Conservation (phyloP, 208 protist genomes). For the Trypanosoma vivax region DNA sequence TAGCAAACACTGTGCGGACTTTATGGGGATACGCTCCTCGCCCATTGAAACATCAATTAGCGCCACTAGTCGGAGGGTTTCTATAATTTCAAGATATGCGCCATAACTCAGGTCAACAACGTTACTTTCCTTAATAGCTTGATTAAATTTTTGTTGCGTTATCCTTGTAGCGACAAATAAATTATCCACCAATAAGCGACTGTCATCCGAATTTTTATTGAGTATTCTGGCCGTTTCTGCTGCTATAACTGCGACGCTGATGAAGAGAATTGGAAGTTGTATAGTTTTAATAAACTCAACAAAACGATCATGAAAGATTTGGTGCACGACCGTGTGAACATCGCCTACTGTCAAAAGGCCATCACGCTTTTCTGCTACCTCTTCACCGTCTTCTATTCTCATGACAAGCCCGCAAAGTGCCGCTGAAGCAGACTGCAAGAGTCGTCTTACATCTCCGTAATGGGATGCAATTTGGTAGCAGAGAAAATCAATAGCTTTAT, state of each 20-base stretch:
- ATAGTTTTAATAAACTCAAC: constrained; percentile 80
- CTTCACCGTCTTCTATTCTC: constrained; percentile 51
- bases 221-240: constrained; percentile 61
- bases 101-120: constrained; percentile 44
- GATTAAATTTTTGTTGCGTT: constrained; percentile 48
- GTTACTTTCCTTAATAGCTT: constrained; percentile 49
- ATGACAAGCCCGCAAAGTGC: constrained; percentile 81
- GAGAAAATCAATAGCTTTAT: constrained; percentile 71
- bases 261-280: constrained; percentile 56
- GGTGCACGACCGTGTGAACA: constrained; percentile 68
- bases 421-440: constrained; percentile 79
- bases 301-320: constrained; percentile 88
- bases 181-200: constrained; percentile 49
- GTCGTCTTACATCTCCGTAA: constrained; percentile 83
- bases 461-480: constrained; percentile 83
- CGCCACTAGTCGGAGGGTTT: constrained; percentile 67
- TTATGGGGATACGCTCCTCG: constrained; percentile 66
- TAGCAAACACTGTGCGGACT: constrained; percentile 30
- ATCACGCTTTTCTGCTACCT: constrained; percentile 16
- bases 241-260: constrained; percentile 55
- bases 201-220: constrained; percentile 32
- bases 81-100: constrained; percentile 58
- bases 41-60: constrained; percentile 79
- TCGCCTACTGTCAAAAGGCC: constrained; percentile 69
- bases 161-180: constrained; percentile 43